A percentile compares a stretch with the other conserved stretches of the same genome.
Conservation (phyloP, 495 filamentous ascomycete species). For the Chaetomium tenue region DNA sequence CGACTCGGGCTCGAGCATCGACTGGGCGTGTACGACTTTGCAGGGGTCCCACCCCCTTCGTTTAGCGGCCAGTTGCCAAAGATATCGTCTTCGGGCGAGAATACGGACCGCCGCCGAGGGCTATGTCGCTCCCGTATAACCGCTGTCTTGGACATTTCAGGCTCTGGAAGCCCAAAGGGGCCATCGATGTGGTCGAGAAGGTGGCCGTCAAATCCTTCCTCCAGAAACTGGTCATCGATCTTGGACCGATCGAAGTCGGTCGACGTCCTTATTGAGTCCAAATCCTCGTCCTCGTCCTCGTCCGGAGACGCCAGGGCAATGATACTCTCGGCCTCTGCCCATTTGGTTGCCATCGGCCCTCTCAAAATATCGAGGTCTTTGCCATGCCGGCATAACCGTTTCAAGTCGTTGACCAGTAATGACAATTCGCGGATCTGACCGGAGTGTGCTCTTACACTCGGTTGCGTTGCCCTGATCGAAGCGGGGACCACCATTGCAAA, state of each 20-base stretch:
- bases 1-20: constrained; percentile 32
- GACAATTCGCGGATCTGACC: constrained; percentile 85
- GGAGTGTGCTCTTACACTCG: constrained; percentile 79
- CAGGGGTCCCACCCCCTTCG: constrained; percentile 31
- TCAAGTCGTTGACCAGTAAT: constrained; percentile 63
- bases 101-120: constrained; percentile 54
- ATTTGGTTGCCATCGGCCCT: constrained; percentile 62
- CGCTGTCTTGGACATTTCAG: constrained; percentile 42
- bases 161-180: constrained; percentile 38
- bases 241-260: constrained; percentile 33
- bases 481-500: constrained; percentile 72
- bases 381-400: constrained; percentile 73
- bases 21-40: constrained; percentile 45
- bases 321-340: constrained; percentile 85
- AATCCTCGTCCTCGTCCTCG: constrained; percentile 56
- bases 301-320: constrained; percentile 82
- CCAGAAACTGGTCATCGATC: constrained; percentile 57
- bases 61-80: constrained; percentile 51
- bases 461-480: constrained; percentile 80
- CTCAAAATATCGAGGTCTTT: constrained; percentile 62
- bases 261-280: constrained; percentile 31
- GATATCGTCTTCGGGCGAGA: constrained; percentile 63
- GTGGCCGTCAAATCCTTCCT: constrained; percentile 52
- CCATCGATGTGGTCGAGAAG: constrained; percentile 38
- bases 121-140: constrained; percentile 45